Conservation (phyloP, 1,139 yeast genomes). For the Hemisphaericaspora subhashii region DNA sequence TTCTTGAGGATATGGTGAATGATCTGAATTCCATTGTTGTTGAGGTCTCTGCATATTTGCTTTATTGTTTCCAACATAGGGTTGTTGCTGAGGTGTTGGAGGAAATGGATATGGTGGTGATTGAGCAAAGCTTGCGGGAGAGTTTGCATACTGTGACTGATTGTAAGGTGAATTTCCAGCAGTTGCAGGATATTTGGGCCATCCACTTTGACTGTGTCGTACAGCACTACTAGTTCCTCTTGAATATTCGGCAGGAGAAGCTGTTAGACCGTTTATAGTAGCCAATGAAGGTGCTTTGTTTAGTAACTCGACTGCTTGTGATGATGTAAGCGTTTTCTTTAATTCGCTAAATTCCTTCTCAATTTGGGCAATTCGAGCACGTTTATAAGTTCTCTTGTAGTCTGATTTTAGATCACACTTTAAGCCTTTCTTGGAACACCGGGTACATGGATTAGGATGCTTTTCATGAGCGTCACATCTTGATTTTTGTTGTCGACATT, state of each 20-base stretch:
- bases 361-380: constrained; percentile 81
- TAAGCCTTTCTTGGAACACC: constrained; percentile 71
- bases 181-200: neutral
- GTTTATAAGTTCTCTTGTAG: constrained; percentile 83
- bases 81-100: neutral
- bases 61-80: neutral
- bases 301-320: constrained; percentile 50
- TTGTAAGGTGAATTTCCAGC: neutral
- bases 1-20: constrained; percentile 8
- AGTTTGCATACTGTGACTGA: neutral
- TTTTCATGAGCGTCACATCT: constrained; percentile 83
- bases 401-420: constrained; percentile 74
- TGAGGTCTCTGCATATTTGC: neutral
- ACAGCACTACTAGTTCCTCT: constrained; percentile 5
- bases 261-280: constrained; percentile 6
- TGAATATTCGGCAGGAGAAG: constrained; percentile 1
- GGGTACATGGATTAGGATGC: constrained; percentile 78
- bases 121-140: constrained; percentile 4
- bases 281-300: constrained; percentile 31
- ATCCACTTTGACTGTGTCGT: constrained; percentile 7
- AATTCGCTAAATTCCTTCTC: constrained; percentile 76
- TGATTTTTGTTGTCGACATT: constrained; percentile 92
- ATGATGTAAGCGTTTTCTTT: constrained; percentile 54
- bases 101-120: constrained; percentile 7
- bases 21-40: neutral